Evolutionary conservation across 1,284 basidiomycete genomes (phyloP).

Genomic region (Sporisorium sorghi): DNA sequence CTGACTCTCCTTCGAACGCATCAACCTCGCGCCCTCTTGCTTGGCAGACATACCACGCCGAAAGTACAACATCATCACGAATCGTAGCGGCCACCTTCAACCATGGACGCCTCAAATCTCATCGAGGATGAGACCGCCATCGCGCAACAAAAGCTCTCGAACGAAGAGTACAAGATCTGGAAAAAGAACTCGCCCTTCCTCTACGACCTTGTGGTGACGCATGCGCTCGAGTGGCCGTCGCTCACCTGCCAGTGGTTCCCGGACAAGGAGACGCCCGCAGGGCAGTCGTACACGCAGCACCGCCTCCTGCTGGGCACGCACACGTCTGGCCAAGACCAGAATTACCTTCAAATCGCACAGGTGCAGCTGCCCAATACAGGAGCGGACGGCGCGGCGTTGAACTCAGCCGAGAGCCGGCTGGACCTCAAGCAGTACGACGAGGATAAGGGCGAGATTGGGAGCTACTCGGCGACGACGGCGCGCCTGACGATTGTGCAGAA

Average conservation of each 20-base stretch:
- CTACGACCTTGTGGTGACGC: slow-evolving; percentile 96
- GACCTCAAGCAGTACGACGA: slow-evolving; percentile 88
- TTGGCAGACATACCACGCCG: too few relatives aligned
- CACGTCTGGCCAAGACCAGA: slow-evolving; percentile 92
- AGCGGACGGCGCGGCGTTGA: slow-evolving; percentile 42
- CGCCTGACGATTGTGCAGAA: slow-evolving; percentile 90
- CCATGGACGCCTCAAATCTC: slow-evolving; percentile 55
- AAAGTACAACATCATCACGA: too few relatives aligned
- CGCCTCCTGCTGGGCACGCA: slow-evolving; percentile 96
- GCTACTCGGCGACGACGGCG: slow-evolving; percentile 76
- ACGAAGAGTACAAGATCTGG: slow-evolving; percentile 69
- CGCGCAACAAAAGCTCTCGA: slow-evolving; percentile 63
- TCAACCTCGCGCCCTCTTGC: not conserved
- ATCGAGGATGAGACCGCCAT: slow-evolving; percentile 62
- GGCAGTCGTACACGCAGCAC: slow-evolving; percentile 91
- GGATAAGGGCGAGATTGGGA: slow-evolving; percentile 77
- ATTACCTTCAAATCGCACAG: slow-evolving; percentile 92
- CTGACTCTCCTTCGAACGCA: too few relatives aligned
- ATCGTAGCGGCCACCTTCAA: too few relatives aligned
- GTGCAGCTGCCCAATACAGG: slow-evolving; percentile 85
- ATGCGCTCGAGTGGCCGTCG: slow-evolving; percentile 97
- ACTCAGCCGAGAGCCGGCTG: slow-evolving; percentile 75
- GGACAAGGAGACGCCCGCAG: slow-evolving; percentile 84
- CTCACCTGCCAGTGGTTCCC: slow-evolving; percentile 99
- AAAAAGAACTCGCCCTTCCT: slow-evolving; percentile 76